These are phyloP conservation scores for Pseudozyma tsukubaensis DNA, from an alignment of 1,284 basidiomycete species.

Conservation along the genomic window DNA sequence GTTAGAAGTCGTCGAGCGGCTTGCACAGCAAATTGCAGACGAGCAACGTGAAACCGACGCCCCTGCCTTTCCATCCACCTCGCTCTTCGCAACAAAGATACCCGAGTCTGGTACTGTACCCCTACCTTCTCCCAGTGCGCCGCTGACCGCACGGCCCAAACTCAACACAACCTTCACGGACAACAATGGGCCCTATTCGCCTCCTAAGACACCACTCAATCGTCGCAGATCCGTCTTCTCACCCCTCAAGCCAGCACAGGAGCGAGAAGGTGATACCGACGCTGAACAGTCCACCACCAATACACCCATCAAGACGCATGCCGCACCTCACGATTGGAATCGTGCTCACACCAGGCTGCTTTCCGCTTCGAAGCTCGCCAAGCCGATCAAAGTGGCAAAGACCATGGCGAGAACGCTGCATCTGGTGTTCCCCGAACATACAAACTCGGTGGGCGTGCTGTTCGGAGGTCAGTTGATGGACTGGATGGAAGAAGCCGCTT, in stretches of 20 bases:
- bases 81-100: constrained; percentile 29
- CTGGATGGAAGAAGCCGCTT: constrained; percentile 60
- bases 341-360: constrained; percentile 6
- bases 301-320: constrained; percentile 34
- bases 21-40: constrained; percentile 31
- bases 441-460: constrained; percentile 51
- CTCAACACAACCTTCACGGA: background rate
- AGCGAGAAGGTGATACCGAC: constrained; percentile 42
- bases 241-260: constrained; percentile 43
- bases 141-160: constrained; percentile 14
- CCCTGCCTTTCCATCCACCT: background rate
- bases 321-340: constrained; percentile 9
- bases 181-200: constrained; percentile 8
- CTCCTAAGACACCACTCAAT: constrained; percentile 13
- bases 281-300: constrained; percentile 30
- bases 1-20: constrained; percentile 35
- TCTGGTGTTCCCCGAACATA: constrained; percentile 61
- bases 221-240: constrained; percentile 42
- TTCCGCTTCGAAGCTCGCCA: constrained; percentile 22
- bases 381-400: constrained; percentile 46
- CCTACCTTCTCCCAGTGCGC: constrained; percentile 39
- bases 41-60: constrained; percentile 4
- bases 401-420: constrained; percentile 52
- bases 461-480: constrained; percentile 63
- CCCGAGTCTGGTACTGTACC: constrained; percentile 30